phyloP scores from a whole-genome alignment of 768 basidiomycete species.

The Glaciozyma antarctica region DNA sequence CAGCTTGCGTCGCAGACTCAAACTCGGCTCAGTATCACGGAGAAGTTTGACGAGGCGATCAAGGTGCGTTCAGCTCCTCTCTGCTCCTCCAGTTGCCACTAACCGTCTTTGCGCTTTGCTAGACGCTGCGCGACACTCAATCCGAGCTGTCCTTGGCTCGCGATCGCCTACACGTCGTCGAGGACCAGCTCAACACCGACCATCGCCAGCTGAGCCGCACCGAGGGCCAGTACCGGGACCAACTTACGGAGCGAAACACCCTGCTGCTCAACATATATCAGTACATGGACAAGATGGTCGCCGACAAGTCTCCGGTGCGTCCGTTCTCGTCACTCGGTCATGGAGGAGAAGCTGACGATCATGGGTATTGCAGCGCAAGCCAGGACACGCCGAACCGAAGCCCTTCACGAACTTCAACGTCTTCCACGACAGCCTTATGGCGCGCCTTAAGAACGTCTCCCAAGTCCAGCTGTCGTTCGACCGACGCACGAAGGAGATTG shows the following conservation, averaged over 20 bases:
- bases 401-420: slow-evolving; percentile 87
- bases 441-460: slow-evolving; percentile 70
- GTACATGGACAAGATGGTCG: slow-evolving; percentile 85
- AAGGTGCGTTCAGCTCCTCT: slow-evolving; percentile 37
- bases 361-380: slow-evolving; percentile 40
- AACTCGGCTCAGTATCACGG: slow-evolving; percentile 69
- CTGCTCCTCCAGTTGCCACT: not conserved
- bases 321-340: not conserved
- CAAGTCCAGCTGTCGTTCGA: slow-evolving; percentile 82
- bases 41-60: slow-evolving; percentile 73
- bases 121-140: slow-evolving; percentile 58
- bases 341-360: not conserved
- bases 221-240: slow-evolving; percentile 78
- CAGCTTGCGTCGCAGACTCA: slow-evolving; percentile 79
- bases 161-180: slow-evolving; percentile 60
- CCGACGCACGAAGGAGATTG: slow-evolving; percentile 68
- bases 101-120: not conserved
- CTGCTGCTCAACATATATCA: slow-evolving; percentile 85
- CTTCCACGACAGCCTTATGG: slow-evolving; percentile 89
- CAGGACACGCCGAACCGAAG: slow-evolving; percentile 56
- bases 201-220: slow-evolving; percentile 60
- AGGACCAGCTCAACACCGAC: slow-evolving; percentile 68
- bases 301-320: not conserved
- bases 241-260: slow-evolving; percentile 85
- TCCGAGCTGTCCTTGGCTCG: slow-evolving; percentile 55